Conservation (phyloP, 202 grass and related monocot species). For the Dendrocalamus latiflorus region DNA sequence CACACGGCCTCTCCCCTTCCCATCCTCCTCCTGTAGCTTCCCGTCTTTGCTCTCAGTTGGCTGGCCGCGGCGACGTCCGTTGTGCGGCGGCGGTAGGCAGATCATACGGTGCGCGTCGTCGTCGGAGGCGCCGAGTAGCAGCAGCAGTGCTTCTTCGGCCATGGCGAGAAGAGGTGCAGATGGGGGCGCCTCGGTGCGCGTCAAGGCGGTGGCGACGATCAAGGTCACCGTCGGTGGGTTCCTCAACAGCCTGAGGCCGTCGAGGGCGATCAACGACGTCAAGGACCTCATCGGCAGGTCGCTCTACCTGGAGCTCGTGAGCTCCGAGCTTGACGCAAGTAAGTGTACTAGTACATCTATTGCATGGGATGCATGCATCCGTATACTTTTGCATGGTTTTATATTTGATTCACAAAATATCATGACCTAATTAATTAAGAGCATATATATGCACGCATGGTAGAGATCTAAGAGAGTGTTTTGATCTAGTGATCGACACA, state of each 20-base stretch:
- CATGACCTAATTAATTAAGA: no score
- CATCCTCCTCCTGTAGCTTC: not conserved
- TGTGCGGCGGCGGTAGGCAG: not conserved
- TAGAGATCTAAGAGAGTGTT: no score
- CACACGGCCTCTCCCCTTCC: not conserved
- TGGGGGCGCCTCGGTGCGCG: not conserved
- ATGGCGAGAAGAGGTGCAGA: constrained; percentile 1
- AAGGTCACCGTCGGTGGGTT: constrained; percentile 37
- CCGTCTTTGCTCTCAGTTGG: not conserved
- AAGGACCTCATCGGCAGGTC: no score
- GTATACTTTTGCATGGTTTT: no score
- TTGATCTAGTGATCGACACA: no score
- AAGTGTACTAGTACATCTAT: no score
- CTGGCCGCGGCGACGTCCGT: not conserved
- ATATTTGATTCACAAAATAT: no score
- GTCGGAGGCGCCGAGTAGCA: not conserved
- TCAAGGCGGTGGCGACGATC: constrained; percentile 50
- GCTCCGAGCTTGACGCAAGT: no score
- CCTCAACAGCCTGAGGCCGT: constrained; percentile 23
- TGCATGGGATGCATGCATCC: no score
- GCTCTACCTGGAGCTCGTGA: no score
- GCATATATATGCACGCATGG: no score
- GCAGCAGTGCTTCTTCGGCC: not conserved
- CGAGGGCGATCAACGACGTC: no score
- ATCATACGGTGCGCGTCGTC: not conserved